A percentile compares a stretch with the other conserved stretches of the same genome.
These are phyloP conservation scores for Colletotrichum chlorophyti DNA, from an alignment of 2,329 filamentous ascomycete genomes.

Conservation along the genomic window DNA sequence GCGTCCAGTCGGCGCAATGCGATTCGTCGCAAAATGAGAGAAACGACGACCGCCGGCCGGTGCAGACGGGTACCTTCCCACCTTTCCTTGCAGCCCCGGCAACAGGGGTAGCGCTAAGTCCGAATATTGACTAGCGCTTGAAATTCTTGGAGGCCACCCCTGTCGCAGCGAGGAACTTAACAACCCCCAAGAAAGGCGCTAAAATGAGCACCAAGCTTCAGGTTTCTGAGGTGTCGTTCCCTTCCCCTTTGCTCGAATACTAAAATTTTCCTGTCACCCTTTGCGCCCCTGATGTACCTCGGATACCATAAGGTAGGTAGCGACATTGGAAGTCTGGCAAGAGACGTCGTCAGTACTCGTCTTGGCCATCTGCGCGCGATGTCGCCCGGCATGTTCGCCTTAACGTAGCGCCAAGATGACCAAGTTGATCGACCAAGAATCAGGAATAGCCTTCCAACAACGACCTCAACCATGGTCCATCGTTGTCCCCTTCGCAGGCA, in stretches of 20 bases:
- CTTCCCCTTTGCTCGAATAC: conserved; percentile 4
- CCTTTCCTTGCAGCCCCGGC: conserved; percentile 11
- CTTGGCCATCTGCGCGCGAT: neutral
- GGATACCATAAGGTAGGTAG: neutral
- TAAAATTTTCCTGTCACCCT: neutral
- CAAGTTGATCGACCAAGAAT: no score
- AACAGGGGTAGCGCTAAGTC: conserved; percentile 9
- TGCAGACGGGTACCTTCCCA: neutral
- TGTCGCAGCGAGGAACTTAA: conserved; percentile 21
- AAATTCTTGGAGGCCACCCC: conserved; percentile 9
- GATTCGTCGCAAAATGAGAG: conserved; percentile 18
- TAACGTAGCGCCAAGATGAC: no score
- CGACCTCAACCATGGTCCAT: neutral
- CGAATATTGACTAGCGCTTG: neutral
- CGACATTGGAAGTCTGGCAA: neutral
- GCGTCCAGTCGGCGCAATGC: conserved; percentile 8
- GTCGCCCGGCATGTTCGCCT: neutral
- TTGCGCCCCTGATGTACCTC: neutral
- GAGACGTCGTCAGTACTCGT: neutral
- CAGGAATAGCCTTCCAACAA: neutral
- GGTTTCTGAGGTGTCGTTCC: neutral
- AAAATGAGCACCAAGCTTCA: conserved; percentile 24
- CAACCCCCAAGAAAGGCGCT: conserved; percentile 16
- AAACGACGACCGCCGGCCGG: neutral
- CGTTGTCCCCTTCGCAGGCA: neutral